These are phyloP conservation scores for Omphalotus guepiniiformis DNA, from an alignment of 768 basidiomycete species.

Conservation along the genomic window DNA sequence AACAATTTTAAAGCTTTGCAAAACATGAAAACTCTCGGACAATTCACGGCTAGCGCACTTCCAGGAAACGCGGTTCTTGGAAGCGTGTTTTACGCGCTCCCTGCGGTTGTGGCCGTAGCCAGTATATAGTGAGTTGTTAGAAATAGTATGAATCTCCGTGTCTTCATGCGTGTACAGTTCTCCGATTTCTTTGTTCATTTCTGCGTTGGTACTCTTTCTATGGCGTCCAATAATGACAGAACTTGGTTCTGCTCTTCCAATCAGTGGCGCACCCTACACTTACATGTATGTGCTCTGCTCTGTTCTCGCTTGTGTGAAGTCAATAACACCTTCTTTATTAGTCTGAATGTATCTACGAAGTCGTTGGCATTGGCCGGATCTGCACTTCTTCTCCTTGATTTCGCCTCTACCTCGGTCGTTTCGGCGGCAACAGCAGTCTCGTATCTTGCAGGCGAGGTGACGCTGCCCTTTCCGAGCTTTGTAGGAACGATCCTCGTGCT, in stretches of 20 bases:
- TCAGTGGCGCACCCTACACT: constrained; percentile 68
- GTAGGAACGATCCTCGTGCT: constrained; percentile 53
- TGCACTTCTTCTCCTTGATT: constrained; percentile 66
- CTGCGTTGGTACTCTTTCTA: constrained; percentile 57
- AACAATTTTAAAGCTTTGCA: constrained; percentile 24
- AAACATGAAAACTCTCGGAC: constrained; percentile 46
- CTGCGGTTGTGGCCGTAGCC: constrained; percentile 55
- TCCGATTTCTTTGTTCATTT: constrained; percentile 62
- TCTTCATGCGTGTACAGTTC: constrained; percentile 41
- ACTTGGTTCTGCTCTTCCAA: constrained; percentile 61
- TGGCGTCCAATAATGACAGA: constrained; percentile 78
- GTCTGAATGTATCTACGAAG: constrained; percentile 63
- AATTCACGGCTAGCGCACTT: constrained; percentile 60
- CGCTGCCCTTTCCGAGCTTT: constrained; percentile 51
- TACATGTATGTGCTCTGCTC: constrained; percentile 46
- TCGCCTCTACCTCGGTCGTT: constrained; percentile 62
- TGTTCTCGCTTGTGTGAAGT: background rate
- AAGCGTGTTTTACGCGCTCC: constrained; percentile 66
- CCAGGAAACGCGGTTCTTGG: constrained; percentile 67
- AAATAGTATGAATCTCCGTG: background rate
- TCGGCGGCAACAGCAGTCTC: constrained; percentile 69
- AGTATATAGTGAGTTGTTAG: constrained; percentile 54
- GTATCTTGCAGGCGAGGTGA: constrained; percentile 63
- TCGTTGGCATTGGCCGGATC: constrained; percentile 61
- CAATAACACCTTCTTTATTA: constrained; percentile 18